These are phyloP conservation scores for Gnomoniopsis sp. DNA, from an alignment of 2,329 filamentous ascomycete species.

Conservation along the genomic window DNA sequence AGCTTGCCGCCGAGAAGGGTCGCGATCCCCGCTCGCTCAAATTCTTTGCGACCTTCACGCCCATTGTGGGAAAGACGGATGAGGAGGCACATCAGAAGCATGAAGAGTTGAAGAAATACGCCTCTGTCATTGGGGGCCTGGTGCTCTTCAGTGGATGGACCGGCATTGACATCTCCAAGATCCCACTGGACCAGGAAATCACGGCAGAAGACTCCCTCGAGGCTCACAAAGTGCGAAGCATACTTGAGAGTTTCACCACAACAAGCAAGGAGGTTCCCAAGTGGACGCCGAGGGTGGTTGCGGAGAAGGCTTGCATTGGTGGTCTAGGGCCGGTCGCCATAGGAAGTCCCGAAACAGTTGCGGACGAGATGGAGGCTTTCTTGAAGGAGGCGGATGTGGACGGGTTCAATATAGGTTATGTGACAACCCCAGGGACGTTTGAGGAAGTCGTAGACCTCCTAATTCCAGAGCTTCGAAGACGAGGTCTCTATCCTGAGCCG, in stretches of 20 bases:
- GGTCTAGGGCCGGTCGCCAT: constrained; percentile 45
- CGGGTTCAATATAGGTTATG: constrained; percentile 39
- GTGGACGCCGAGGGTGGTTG: constrained; percentile 42
- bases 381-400: constrained; percentile 29
- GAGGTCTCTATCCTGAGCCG: constrained; percentile 33
- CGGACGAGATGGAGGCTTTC: constrained; percentile 46
- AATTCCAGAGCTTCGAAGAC: constrained; percentile 41
- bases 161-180: constrained; percentile 50
- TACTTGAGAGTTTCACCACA: constrained; percentile 39
- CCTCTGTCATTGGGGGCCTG: constrained; percentile 43
- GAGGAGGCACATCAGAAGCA: constrained; percentile 45
- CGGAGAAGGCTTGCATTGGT: constrained; percentile 44
- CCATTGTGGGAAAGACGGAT: constrained; percentile 40
- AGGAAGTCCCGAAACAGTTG: constrained; percentile 41
- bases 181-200: constrained; percentile 51
- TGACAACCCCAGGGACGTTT: constrained; percentile 48
- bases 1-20: constrained; percentile 41
- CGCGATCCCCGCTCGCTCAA: constrained; percentile 49
- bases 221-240: constrained; percentile 40
- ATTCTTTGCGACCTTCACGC: constrained; percentile 42
- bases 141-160: constrained; percentile 51
- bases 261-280: constrained; percentile 39
- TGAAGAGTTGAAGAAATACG: constrained; percentile 42
- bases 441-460: constrained; percentile 48
- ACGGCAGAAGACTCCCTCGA: constrained; percentile 46